Percentiles rank a stretch among this genome's conserved stretches.
These are phyloP conservation scores for Liriodendron chinense DNA, from an alignment of 164 flowering plant species.

Conservation along the genomic window DNA sequence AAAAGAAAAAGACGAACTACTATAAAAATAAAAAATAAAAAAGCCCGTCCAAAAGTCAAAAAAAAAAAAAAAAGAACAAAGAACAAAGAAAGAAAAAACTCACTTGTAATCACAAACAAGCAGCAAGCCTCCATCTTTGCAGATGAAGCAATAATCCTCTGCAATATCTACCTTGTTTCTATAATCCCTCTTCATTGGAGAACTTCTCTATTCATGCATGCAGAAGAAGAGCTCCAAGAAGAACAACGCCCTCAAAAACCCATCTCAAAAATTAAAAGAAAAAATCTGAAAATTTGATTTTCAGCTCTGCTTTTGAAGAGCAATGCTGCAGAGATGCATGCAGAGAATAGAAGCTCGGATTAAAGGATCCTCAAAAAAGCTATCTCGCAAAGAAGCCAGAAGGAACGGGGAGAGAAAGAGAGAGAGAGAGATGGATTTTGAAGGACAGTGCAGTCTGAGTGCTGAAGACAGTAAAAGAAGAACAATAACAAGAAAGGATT, in stretches of 20 bases:
- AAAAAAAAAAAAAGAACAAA: too few species aligned
- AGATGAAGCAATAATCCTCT: slow-evolving; percentile 60
- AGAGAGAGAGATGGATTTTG: too few species aligned
- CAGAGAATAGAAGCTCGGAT: neutral
- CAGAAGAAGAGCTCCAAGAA: slow-evolving; percentile 34
- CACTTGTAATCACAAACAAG: slow-evolving; percentile 52
- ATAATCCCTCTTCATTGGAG: slow-evolving; percentile 14
- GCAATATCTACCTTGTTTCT: slow-evolving; percentile 29
- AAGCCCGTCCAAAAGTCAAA: neutral
- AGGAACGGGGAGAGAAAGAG: too few species aligned
- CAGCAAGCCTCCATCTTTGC: slow-evolving; percentile 65
- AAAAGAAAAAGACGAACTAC: too few species aligned
- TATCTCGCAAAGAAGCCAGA: too few species aligned
- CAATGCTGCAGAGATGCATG: neutral
- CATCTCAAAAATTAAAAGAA: neutral
- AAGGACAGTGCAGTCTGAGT: too few species aligned
- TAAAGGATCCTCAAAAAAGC: neutral
- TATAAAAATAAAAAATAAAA: too few species aligned
- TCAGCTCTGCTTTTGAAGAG: neutral
- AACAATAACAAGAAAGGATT: too few species aligned
- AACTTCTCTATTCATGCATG: neutral
- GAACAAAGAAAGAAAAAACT: slow-evolving; percentile 6
- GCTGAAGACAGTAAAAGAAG: too few species aligned
- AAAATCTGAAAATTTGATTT: too few species aligned
- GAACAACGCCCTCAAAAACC: slow-evolving; percentile 35